phyloP scores from a whole-genome alignment of 192 early-diverging fungal species.

The Backusella psychrophila region DNA sequence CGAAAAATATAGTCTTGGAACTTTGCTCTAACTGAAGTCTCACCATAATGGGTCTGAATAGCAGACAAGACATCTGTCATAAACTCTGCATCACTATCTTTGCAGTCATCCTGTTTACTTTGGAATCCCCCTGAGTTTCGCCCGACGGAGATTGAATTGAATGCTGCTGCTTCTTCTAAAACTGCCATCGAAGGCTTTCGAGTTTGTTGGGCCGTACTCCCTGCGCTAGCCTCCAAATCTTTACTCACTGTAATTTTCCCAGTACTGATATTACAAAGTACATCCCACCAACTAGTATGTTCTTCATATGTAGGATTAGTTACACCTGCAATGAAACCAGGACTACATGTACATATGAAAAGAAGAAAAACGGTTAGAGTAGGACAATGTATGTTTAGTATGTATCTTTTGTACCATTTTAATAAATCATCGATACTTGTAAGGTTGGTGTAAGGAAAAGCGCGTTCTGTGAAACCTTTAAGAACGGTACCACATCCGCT shows the following conservation, averaged over 20 bases:
- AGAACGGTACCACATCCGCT: conserved; percentile 88
- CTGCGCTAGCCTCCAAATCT: conserved; percentile 36
- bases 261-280: conserved; percentile 92
- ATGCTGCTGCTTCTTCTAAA: background rate
- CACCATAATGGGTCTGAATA: conserved; percentile 83
- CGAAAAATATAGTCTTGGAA: conserved; percentile 85
- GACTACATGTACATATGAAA: conserved; percentile 34
- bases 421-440: conserved; percentile 84
- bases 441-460: conserved; percentile 89
- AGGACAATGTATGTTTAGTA: conserved; percentile 5
- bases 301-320: conserved; percentile 97
- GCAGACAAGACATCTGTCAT: conserved; percentile 37
- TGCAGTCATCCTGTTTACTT: background rate
- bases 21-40: conserved; percentile 83
- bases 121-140: background rate
- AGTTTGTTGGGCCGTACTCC: background rate
- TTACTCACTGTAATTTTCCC: conserved; percentile 93
- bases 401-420: conserved; percentile 52
- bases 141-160: background rate
- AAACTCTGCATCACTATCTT: conserved; percentile 11
- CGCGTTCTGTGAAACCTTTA: conserved; percentile 82
- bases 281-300: conserved; percentile 92
- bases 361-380: background rate
- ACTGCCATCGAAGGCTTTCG: conserved; percentile 2
- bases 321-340: conserved; percentile 94